Base-by-base conservation (phyloP, 2,329 filamentous ascomycete genomes). In the Ascochyta clinopodiicola region DNA sequence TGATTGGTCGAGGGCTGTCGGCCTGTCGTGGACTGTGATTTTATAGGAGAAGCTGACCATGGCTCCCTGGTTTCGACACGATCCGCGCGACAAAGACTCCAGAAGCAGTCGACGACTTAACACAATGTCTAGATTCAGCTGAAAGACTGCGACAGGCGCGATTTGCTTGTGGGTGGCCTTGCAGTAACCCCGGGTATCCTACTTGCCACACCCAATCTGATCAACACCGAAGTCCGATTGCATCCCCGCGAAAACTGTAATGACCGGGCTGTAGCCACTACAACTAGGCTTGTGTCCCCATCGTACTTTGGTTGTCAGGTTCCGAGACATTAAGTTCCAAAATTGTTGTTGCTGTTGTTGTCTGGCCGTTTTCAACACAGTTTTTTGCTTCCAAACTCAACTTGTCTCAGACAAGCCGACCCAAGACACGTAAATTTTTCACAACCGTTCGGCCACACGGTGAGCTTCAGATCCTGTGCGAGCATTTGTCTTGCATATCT, bases 391-490 rank as follows among this genome's bases (percentile, higher is more conserved):
- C 56, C 55, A 70, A 60, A 74, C 70, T 46, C 45, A 52, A 24
- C 44, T 47, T 44, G 71, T 74, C 62, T 71, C 69, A 62, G 43
- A 35, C 36, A 36, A 29, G 37, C 44, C 45, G 31, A 50, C 22
- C 39, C 60, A 54, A 60, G 47, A 51, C 53, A 39, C 38, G 13
- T 38, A 46, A 47, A 49, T 38, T 35, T 52, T 37, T 36, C 50
- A 57, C 60, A 37, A 51, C 50, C 36, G 40, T 63, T 59, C 54
- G 67, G 62, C 62, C 64, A 71, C 69, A 58, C 50, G 51, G 34
- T 59, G 51, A 60, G 53, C 57, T 49, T 62, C 62, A 61, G 57
- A 52, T 46, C 22, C 6, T 46, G 46, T 51, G 43, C 52, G 37
- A 56, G 10, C 32, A 51, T 56, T 51, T 46, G 21, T 32, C 56